phyloP scores from a whole-genome alignment of 2,329 filamentous ascomycete genomes.

The Botryotinia convoluta region DNA sequence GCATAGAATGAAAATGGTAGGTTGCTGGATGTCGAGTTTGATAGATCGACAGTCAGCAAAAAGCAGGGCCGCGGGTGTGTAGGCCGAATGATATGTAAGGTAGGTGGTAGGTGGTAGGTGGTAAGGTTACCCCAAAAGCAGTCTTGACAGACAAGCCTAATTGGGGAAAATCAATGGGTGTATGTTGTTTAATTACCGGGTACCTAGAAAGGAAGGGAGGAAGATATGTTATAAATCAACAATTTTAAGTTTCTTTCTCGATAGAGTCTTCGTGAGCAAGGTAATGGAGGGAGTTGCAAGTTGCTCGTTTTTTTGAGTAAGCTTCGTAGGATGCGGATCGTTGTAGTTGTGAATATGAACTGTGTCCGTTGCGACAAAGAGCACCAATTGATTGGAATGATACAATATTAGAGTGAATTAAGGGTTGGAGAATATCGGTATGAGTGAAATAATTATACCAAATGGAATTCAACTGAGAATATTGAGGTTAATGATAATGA shows the following conservation, averaged over 20 bases:
- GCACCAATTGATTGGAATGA: conserved; percentile 14
- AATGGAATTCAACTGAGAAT: not conserved
- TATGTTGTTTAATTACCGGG: not conserved
- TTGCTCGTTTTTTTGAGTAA: not conserved
- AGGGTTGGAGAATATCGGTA: not conserved
- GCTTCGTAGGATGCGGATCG: conserved; percentile 9
- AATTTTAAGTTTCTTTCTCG: not conserved
- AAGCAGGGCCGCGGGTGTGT: conserved; percentile 21
- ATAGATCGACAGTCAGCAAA: conserved; percentile 31
- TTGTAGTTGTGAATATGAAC: not conserved
- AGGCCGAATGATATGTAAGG: conserved; percentile 28
- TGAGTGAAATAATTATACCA: not conserved
- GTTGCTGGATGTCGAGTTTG: conserved; percentile 31
- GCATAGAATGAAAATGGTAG: conserved; percentile 59
- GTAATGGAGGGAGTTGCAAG: not conserved
- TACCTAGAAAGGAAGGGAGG: not conserved
- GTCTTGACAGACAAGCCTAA: not conserved
- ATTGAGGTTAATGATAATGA: not conserved
- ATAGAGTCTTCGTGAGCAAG: not conserved
- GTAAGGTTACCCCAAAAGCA: not conserved
- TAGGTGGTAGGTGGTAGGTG: not conserved
- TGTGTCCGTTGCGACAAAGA: conserved; percentile 16
- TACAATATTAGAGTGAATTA: conserved; percentile 17
- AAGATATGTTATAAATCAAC: not conserved
- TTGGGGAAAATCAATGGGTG: not conserved